These are phyloP conservation scores for Cryptosporidium viatorum DNA, from an alignment of 169 alveolate genomes.

Conservation along the genomic window DNA sequence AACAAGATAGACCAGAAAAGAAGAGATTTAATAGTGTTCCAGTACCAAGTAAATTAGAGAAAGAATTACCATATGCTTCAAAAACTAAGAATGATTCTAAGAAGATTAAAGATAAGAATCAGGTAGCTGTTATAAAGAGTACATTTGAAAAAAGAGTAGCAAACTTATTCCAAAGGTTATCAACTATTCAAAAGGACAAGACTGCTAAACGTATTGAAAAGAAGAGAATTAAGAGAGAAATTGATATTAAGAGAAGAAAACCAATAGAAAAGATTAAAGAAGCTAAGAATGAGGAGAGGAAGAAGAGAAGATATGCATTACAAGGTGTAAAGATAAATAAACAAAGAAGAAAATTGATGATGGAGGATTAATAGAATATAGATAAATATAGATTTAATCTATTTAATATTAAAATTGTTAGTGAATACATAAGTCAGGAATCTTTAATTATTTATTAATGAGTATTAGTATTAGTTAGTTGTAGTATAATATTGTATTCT, in stretches of 20 bases:
- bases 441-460: not conserved
- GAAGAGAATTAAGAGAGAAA: slow-evolving; percentile 37
- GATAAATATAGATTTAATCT: not conserved
- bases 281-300: slow-evolving; percentile 72
- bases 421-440: not conserved
- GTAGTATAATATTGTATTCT: slow-evolving; percentile 46
- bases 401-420: not conserved
- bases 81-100: slow-evolving; percentile 68
- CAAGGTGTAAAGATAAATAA: slow-evolving; percentile 68
- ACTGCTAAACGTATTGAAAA: slow-evolving; percentile 49
- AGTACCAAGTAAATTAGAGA: slow-evolving; percentile 76
- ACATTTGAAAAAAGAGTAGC: slow-evolving; percentile 73
- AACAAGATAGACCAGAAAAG: slow-evolving; percentile 69
- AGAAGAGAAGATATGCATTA: slow-evolving; percentile 74
- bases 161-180: slow-evolving; percentile 60
- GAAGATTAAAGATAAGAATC: slow-evolving; percentile 25
- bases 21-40: slow-evolving; percentile 76
- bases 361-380: slow-evolving; percentile 24
- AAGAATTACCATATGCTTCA: slow-evolving; percentile 77
- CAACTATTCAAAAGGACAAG: slow-evolving; percentile 62
- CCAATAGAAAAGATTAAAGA: slow-evolving; percentile 74
- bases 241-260: slow-evolving; percentile 46
- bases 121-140: slow-evolving; percentile 71
- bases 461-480: no score
- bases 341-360: slow-evolving; percentile 63